Base-by-base conservation (phyloP, 2,329 filamentous ascomycete genomes). In the Colletotrichum cuscutae region DNA sequence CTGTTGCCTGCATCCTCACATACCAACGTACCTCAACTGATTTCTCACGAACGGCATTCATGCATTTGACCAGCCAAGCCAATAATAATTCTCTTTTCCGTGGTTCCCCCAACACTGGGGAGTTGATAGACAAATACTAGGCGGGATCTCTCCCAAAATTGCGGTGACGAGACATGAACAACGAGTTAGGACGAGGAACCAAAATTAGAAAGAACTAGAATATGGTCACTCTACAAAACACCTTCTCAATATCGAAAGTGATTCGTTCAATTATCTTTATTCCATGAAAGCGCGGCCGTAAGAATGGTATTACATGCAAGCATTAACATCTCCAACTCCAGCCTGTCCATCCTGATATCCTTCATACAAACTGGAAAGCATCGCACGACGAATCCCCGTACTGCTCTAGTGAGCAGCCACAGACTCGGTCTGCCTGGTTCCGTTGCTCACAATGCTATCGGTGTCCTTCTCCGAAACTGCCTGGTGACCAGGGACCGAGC, bases 251-350 rank as follows among this genome's bases (percentile, higher is more conserved):
- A 9, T 5, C 19, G 35, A 37, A 11, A 49, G 3, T 6, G 12
- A n/a, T 6, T 26, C 13, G 30, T 53, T 28, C 37, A 30, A 68
- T 61, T 68, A 32, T 68, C 64, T 37, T 68, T 15, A 60, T 28
- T 30, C 53, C 69, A 58, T 68, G n/a, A 30, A 62, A 72, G 53
- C 49, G 56, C 26, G 58, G 30, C 69, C 68, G 58, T 72, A 72
- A 63, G 28, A 46, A 72, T 72, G 69, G 30, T 62, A 58, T 57
- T 32, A 58, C 65, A 62, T 53, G 26, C 22, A 63, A 53, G n/a
- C 15, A 53, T 35, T 1, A 53, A 28, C 62, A 35, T 53, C 42
- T 24, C 58, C 58, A 53, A 42, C 26, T 24, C 37, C 35, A 52
- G 13, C 8, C 52, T 19, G 11, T 30, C 58, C 2, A 8, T 28